Evolutionary conservation across 1,139 yeast species (phyloP).

Genomic region (Debaryomyces sp.): DNA sequence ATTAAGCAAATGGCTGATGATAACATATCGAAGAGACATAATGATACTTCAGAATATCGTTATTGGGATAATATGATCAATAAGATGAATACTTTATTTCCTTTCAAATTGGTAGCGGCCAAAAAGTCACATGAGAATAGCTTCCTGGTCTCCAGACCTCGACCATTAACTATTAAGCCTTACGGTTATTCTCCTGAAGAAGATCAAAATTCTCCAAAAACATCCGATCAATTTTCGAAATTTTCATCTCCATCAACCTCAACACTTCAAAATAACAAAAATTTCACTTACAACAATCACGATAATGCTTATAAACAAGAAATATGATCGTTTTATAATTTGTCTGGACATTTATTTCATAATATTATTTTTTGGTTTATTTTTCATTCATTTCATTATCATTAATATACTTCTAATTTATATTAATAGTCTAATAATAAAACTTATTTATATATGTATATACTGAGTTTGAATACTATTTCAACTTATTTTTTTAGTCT

Average conservation of each 20-base stretch:
- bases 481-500: background rate
- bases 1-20: background rate
- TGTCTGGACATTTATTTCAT: background rate
- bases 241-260: background rate
- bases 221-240: background rate
- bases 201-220: background rate
- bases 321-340: background rate
- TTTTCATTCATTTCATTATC: background rate
- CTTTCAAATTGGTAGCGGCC: background rate
- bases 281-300: background rate
- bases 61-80: background rate
- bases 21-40: background rate
- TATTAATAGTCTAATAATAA: background rate
- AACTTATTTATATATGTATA: background rate
- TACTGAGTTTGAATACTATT: background rate
- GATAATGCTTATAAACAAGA: background rate
- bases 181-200: constrained; percentile 5
- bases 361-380: background rate
- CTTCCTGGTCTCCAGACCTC: constrained; percentile 49
- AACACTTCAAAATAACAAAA: background rate
- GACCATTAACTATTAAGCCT: constrained; percentile 35
- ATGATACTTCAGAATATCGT: background rate
- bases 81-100: background rate
- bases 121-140: constrained; percentile 20
- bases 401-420: background rate